Base-by-base conservation (phyloP, 495 filamentous ascomycete species). In the Penicillium ucsense region DNA sequence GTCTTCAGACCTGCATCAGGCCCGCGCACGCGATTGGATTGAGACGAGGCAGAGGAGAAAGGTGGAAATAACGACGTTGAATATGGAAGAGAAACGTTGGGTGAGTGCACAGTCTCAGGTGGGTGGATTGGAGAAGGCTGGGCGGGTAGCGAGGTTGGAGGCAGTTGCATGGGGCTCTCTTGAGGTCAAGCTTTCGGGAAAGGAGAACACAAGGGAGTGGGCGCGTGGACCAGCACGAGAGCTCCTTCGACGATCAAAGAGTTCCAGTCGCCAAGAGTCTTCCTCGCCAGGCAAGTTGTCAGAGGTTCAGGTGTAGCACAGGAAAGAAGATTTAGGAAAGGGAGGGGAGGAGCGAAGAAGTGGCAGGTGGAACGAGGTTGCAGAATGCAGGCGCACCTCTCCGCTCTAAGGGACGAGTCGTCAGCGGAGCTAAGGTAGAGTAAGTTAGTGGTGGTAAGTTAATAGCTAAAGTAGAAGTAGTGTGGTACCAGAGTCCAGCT, bases 1-100 rank as follows among this genome's bases (percentile, higher is more conserved):
- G 59, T 49, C 43, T 43, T 50, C 51, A 63, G 56, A 48, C 54
- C 63, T 57, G 58, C 59, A 64, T 63, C 43, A 48, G 54, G 63
- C 64, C 55, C 46, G 31, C 20, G 20, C 31, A 43, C 12, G n/a
- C 29, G 41, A 43, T 43, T 43, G 41, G 10, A 20, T 43, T 31
- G 41, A 40, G 12, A 29, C 33, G 35, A 27, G 33, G 29, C n/a
- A 7, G 28, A 32, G 39, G 28, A 32, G 4, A 34, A 27, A 8
- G 39, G 37, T 9, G 38, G 20, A 31, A n/a, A 46, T 49, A 33
- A 43, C 9, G 55, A 32, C 43, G 10, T 40, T 35, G 39, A 30
- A 28, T 32, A 40, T 7, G 38, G 43, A 31, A 32, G 47, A 38
- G 34, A 35, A 43, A 33, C 36, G 29, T 10, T 35, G 2, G 20